These are phyloP conservation scores for Globisporangium emineosum DNA, from an alignment of 352 stramenopile genomes.

Conservation along the genomic window DNA sequence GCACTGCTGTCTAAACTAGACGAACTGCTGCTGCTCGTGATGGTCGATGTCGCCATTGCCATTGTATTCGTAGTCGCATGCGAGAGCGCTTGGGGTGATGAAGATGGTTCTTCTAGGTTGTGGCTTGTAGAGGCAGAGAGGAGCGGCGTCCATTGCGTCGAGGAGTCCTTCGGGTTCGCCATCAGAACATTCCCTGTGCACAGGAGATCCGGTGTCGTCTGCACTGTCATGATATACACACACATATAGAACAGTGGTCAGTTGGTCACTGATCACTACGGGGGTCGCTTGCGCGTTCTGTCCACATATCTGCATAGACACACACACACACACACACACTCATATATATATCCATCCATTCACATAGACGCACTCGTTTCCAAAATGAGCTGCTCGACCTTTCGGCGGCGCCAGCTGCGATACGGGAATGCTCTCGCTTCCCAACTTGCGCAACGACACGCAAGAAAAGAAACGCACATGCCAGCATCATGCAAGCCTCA, in stretches of 20 bases:
- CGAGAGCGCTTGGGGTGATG: background rate
- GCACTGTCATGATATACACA: background rate
- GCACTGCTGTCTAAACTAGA: background rate
- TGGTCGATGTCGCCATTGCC: background rate
- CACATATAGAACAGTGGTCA: background rate
- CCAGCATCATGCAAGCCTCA: too few species aligned
- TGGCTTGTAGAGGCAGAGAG: background rate
- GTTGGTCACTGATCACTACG: background rate
- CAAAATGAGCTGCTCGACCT: slow-evolving; percentile 6
- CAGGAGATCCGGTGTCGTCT: background rate
- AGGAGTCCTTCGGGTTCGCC: background rate
- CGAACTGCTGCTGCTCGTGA: background rate
- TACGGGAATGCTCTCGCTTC: background rate
- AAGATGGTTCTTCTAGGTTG: background rate
- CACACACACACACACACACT: background rate
- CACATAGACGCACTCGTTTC: background rate
- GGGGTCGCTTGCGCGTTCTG: background rate
- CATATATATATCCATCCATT: background rate
- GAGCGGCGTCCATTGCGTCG: background rate
- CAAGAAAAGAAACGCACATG: slow-evolving; percentile 1
- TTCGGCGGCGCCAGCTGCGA: slow-evolving; percentile 9
- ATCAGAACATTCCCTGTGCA: background rate
- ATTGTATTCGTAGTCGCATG: background rate
- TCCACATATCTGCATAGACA: background rate
- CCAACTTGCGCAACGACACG: background rate